Conservation (phyloP, 495 filamentous ascomycete genomes). For the Annulohypoxylon bovei region DNA sequence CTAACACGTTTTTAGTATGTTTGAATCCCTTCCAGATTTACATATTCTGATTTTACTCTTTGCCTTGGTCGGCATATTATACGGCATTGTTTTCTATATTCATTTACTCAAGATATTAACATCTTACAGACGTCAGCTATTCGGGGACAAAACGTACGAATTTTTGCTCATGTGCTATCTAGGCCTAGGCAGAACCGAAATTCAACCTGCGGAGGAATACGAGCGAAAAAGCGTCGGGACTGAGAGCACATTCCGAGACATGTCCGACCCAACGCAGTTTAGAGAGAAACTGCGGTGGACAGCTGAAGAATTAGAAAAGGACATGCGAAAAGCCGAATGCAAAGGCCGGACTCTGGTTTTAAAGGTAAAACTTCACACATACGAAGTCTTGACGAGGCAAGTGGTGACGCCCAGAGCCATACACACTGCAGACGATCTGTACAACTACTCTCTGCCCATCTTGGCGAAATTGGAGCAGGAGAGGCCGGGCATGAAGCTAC, state of each 20-base stretch:
- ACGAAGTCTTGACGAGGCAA: constrained; percentile 89
- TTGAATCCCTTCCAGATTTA: not conserved
- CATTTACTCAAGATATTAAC: constrained; percentile 4
- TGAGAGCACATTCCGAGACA: constrained; percentile 89
- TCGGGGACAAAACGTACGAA: constrained; percentile 89
- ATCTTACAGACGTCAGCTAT: constrained; percentile 63
- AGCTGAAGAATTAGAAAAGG: constrained; percentile 89
- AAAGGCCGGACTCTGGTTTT: constrained; percentile 90
- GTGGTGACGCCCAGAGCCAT: constrained; percentile 77
- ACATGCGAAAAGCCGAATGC: constrained; percentile 79
- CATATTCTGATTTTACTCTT: constrained; percentile 10
- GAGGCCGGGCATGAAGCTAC: constrained; percentile 79
- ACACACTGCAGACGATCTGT: constrained; percentile 80
- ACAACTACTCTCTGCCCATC: constrained; percentile 83
- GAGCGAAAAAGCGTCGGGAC: constrained; percentile 95
- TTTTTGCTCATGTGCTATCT: constrained; percentile 88
- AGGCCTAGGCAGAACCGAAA: constrained; percentile 85
- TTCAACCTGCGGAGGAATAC: constrained; percentile 88
- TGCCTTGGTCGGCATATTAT: not conserved
- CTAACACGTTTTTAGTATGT: constrained; percentile 31
- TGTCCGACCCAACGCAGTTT: constrained; percentile 72
- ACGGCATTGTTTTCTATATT: not conserved
- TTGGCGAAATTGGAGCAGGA: constrained; percentile 86
- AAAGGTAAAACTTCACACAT: constrained; percentile 95
- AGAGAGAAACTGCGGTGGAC: constrained; percentile 79